phyloP scores from a whole-genome alignment of 192 early-diverging fungal genomes.

The Gigaspora rosea region DNA sequence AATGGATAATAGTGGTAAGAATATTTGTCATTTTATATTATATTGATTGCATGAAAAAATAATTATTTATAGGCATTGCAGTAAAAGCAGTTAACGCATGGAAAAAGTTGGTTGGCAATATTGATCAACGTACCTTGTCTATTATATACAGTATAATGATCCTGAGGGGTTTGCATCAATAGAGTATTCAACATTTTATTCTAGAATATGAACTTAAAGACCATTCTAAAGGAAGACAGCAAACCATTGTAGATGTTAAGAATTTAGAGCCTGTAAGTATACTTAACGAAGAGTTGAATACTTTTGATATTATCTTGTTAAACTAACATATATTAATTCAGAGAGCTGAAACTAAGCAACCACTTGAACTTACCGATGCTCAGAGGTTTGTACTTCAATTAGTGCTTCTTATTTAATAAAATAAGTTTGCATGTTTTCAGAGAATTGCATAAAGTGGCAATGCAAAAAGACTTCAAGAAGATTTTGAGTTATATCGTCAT shows the following conservation, averaged over 20 bases:
- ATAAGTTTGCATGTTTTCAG: slow-evolving; percentile 8
- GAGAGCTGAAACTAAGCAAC: slow-evolving; percentile 38
- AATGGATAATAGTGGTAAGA: slow-evolving; percentile 57
- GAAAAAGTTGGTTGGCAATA: slow-evolving; percentile 61
- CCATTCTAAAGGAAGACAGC: slow-evolving; percentile 42
- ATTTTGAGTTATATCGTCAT: slow-evolving; percentile 58
- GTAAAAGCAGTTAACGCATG: slow-evolving; percentile 57
- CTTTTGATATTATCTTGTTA: not conserved
- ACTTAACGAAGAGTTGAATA: slow-evolving; percentile 6
- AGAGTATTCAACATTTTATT: too few relatives aligned
- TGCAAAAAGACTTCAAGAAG: slow-evolving; percentile 66
- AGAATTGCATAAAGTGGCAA: slow-evolving; percentile 72
- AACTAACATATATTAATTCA: slow-evolving; percentile 6
- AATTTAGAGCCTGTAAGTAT: slow-evolving; percentile 53
- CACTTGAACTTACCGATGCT: slow-evolving; percentile 40
- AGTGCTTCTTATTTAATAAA: not conserved
- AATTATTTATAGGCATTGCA: slow-evolving; percentile 36
- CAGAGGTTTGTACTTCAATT: slow-evolving; percentile 34
- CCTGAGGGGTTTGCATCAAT: slow-evolving; percentile 37
- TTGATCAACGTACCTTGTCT: slow-evolving; percentile 53
- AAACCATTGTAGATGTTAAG: slow-evolving; percentile 58
- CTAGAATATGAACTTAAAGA: too few relatives aligned
- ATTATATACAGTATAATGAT: slow-evolving; percentile 60
- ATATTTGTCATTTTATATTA: not conserved
- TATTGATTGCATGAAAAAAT: not conserved